Evolutionary conservation across 768 basidiomycete species (phyloP), one percentile per base, ranked within the genome.

Genomic region (Amanita rubescens): DNA sequence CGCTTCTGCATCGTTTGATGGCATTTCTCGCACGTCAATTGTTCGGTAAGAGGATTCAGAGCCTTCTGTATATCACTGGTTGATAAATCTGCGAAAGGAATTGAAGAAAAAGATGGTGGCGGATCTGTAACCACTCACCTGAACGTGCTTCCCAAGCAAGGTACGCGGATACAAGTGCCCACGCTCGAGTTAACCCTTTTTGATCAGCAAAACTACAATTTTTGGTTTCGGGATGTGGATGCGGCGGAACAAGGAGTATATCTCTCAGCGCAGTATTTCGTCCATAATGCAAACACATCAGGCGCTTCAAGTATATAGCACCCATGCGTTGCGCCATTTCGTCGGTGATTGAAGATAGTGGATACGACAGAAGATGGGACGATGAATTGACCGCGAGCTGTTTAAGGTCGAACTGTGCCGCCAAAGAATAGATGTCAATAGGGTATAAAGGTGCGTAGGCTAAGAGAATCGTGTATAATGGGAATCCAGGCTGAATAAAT

Each of bases 381-480:
- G 74, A 76, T 3, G 69, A 57, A 17, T 62, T 58, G 14, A 68
- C 65, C 1, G 76, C 76, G 22, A 80, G 65, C 1, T 65, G 60
- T 37, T 71, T 58, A 12, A 78, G 63, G 33, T 63, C 51, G 48
- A 66, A 63, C 42, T 63, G 56, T 2, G 57, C 67, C 2, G 74
- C 77, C 14, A 77, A 64, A 0, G 73, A 62, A 59, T 75, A 80
- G 1, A 75, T 57, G 2, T 73, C 67, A 19, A 77, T 59, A 4
- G 75, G 72, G 17, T 51, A 57, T 15, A 66, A 54, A 7, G 67
- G 71, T 10, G 72, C 68, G 41, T 63, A 62, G 1, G 66, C 62
- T 32, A 72, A 64, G 44, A 75, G 57, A 25, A 71, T 61, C 12
- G 53, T 42, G 60, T 67, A 68, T 5, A 72, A 59, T 12, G 67